A percentile compares a stretch with the other conserved stretches of the same genome.
Evolutionary conservation across 2,329 filamentous ascomycete species (phyloP).

Genomic region (Claviceps capensis): DNA sequence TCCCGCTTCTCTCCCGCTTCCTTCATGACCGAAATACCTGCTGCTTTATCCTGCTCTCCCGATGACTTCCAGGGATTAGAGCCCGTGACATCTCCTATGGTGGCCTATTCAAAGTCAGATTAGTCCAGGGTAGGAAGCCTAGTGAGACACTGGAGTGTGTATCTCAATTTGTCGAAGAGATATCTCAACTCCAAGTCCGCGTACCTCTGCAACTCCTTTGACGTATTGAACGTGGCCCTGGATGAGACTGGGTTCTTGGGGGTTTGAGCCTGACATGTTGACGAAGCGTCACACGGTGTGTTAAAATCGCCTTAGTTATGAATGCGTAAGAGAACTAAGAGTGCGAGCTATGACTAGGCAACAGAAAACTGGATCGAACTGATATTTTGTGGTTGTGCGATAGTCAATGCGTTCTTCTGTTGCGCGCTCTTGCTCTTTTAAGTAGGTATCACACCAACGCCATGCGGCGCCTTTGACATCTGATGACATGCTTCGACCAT

Average conservation of each 20-base stretch:
- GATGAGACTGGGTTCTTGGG: slow-evolving; percentile 43
- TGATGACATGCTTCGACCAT: slow-evolving; percentile 8
- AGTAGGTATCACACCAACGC: no score
- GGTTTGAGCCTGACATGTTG: slow-evolving; percentile 1
- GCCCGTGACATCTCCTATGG: slow-evolving; percentile 48
- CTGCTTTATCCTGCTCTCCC: slow-evolving; percentile 49
- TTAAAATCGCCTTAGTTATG: background rate
- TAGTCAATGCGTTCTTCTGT: no score
- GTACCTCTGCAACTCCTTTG: slow-evolving; percentile 53
- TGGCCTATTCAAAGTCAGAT: slow-evolving; percentile 26
- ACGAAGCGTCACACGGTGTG: background rate
- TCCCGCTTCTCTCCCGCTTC: slow-evolving; percentile 43
- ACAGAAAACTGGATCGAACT: background rate
- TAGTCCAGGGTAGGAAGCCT: background rate
- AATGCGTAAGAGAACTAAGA: background rate
- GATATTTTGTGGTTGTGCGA: no score
- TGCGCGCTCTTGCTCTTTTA: no score
- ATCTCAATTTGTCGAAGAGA: no score
- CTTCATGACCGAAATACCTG: slow-evolving; percentile 50
- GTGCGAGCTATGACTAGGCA: background rate
- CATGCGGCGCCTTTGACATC: background rate
- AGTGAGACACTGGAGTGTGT: no score
- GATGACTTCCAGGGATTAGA: slow-evolving; percentile 49
- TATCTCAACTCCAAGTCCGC: slow-evolving; percentile 4
- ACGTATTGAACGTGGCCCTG: slow-evolving; percentile 52